Evolutionary conservation across 176 grass and related monocot genomes (phyloP), one percentile per base, ranked within the genome.

Genomic region (Bromus sterilis): DNA sequence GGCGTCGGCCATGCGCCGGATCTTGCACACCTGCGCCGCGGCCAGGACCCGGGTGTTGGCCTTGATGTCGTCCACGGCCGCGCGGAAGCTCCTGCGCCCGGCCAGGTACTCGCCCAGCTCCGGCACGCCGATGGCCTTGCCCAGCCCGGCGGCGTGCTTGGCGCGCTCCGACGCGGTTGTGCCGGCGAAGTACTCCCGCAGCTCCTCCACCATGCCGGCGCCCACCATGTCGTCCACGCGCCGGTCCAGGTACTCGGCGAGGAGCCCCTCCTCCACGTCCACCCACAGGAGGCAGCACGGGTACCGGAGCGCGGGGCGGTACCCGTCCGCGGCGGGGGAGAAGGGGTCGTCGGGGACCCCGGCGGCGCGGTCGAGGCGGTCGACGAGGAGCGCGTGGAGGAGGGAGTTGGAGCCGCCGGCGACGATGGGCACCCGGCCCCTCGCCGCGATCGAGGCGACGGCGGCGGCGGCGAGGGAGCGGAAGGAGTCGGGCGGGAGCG

Each of bases 231-330:
- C 93, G 68, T 94, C 93, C 39, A 94, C 93, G 73, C 93, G 84
- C 25, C 78, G 61, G 87, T 94, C 93, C 30, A 94, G 84, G 78
- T 92, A 75, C 65, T 90, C 80, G 2, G 11, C 86, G 24, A 96
- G 88, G 0, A 90, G 56, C 24, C 34, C 24, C 29, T 68, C 85
- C 6, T 96, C 85, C 23, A 93, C 90, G 77, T 96, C 64, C 48
- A 96, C 90, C 88, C 93, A 96, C 28, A 96, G 85, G 4, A 96
- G 30, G 88, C 93, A 93, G 80, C 93, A 96, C 8, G 84, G 86
- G 58, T 25, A 57, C 12, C 84, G 69, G 40, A 89, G 76, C 37
- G 12, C 49, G 21, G 89, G 85, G 16, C 51, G 35, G 73, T 80
- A 64, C 37, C 10, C 0, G 31, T 16, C 4, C 39, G 23, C 41